Base-by-base conservation (phyloP, 768 basidiomycete species). In the Paxillus involutus region DNA sequence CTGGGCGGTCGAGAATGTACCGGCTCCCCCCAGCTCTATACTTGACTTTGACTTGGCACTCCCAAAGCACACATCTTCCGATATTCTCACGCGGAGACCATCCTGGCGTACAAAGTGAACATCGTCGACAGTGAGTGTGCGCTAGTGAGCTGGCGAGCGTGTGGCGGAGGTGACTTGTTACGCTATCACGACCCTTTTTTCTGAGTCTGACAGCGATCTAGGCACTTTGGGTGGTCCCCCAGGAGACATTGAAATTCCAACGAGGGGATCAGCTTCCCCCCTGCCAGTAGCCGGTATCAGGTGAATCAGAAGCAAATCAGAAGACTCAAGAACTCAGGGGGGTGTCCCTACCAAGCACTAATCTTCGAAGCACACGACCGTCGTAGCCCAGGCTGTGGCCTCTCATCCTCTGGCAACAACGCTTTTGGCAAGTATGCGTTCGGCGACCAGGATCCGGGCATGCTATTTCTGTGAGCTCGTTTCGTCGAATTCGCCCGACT, bases 271-370 rank as follows among this genome's bases (percentile, higher is more conserved):
- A 57, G 59, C 30, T 58, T 60, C 16, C 59, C 58, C 52, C 55
- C 50, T 54, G 56, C 58, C 35, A 61, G 26, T 67, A 58, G 63
- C 67, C 57, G 60, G 67, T 51, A 64, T 67, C 63, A 65, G 59
- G 56, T 50, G 61, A 69, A 57, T 65, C 51, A 55, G 57, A 65
- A 59, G 56, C 51, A 59, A 69, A 57, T 63, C 51, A 55, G 58
- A 65, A 59, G 62, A 33, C 52, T 49, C 35, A 30, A 30, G 29
- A 30, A 6, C 9, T 9, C 29, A 56, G 30, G 9, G 49, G 21
- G 12, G 32, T 33, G 26, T 26, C 26, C 26, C 26, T 26, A 26
- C 21, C 21, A 21, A 21, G 21, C 26, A 26, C 26, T 26, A 26
- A 26, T 26, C 26, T 26, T 26, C 4, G 26, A 26, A 4, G 26